phyloP scores from a whole-genome alignment of 129 eudicot species.

The Pittosporum tobira region DNA sequence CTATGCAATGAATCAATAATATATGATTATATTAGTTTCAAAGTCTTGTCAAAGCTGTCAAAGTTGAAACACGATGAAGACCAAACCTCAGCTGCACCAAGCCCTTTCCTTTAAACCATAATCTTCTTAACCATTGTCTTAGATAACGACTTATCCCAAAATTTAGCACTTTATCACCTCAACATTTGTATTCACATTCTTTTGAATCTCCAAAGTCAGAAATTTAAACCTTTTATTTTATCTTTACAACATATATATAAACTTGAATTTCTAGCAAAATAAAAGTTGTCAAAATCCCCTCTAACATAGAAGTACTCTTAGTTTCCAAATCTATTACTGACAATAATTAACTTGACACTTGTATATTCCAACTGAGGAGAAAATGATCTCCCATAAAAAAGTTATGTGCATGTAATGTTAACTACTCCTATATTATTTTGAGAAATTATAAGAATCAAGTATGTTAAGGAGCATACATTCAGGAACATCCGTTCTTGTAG shows the following conservation, averaged over 20 bases:
- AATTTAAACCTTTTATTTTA: too few species aligned
- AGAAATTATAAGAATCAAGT: slow-evolving; percentile 14
- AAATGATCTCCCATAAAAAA: not conserved
- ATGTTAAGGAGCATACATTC: slow-evolving; percentile 56
- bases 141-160: not conserved
- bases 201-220: too few species aligned
- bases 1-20: too few species aligned
- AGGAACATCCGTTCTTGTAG: slow-evolving; percentile 95
- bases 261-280: not conserved
- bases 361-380: not conserved
- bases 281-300: too few species aligned
- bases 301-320: not conserved
- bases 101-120: too few species aligned
- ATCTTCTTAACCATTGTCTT: not conserved
- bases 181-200: not conserved
- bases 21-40: not conserved
- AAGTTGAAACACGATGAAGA: not conserved
- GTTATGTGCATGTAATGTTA: not conserved
- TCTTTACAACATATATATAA: not conserved
- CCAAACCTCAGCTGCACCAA: not conserved
- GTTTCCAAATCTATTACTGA: not conserved
- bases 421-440: not conserved
- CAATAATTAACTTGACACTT: not conserved
- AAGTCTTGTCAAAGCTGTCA: not conserved
- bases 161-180: not conserved